A percentile compares a stretch with the other conserved stretches of the same genome.
These are phyloP conservation scores for Serendipita sp. DNA, from an alignment of 768 basidiomycete genomes.

Conservation along the genomic window DNA sequence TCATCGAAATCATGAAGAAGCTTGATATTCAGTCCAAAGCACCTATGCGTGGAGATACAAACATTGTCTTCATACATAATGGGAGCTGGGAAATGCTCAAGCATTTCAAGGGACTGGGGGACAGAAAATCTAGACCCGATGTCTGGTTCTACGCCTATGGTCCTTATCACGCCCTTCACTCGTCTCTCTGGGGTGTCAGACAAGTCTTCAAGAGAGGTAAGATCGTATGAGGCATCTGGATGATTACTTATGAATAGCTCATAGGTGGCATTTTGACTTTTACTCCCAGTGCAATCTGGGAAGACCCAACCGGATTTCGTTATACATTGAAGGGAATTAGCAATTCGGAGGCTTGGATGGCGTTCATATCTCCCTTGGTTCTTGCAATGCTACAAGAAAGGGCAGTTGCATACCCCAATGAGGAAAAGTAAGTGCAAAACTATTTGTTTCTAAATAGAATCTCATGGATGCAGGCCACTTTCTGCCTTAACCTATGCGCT, in stretches of 20 bases:
- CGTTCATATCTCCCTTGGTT: background rate
- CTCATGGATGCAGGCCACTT: background rate
- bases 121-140: background rate
- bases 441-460: background rate
- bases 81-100: background rate
- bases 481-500: background rate
- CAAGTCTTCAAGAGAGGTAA: constrained; percentile 1
- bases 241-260: background rate
- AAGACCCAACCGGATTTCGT: background rate
- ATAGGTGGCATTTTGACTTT: constrained; percentile 1
- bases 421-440: background rate
- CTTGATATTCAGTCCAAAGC: background rate
- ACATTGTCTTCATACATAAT: constrained; percentile 4
- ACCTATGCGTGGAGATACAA: background rate
- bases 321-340: background rate
- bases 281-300: background rate
- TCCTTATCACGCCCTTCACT: background rate
- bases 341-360: background rate
- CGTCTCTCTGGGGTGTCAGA: background rate
- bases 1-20: background rate
- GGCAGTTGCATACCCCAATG: background rate
- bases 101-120: background rate
- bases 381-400: background rate
- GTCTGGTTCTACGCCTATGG: constrained; percentile 1
- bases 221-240: background rate